Base-by-base conservation (phyloP, 2,329 filamentous ascomycete genomes). In the Fusarium pseudocircinatum region DNA sequence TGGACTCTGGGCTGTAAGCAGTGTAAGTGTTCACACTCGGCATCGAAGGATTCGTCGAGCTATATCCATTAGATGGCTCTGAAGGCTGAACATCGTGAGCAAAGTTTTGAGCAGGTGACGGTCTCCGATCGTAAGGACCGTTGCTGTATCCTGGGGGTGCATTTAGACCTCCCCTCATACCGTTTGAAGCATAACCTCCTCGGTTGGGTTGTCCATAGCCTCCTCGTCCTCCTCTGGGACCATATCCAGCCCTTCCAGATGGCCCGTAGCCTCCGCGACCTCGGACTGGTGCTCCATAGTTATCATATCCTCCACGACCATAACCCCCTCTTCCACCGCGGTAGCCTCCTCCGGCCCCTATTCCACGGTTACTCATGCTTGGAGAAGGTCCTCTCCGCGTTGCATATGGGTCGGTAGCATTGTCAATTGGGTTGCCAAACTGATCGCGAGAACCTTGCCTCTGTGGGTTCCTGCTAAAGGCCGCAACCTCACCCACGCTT, bases 371-470 rank as follows among this genome's bases (percentile, higher is more conserved):
- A 75, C 83, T 86, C 82, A 84, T 84, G 46, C 83, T 87, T 60
- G 81, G 80, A 14, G 85, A 88, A 54, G 83, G 85, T 6, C 83
- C 85, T 74, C 83, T 82, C 67, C 84, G 85, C 79, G 84, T 81
- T 59, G 81, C 86, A 75, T 87, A 89, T 20, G 80, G 82, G 75
- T 86, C 86, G 11, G 80, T 78, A 2, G 82, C 75, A n/a, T 79
- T 83, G 42, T 82, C 80, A 44, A 87, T 81, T 20, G 85, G 83
- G 77, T 92, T 93, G 47, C 91, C 91, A 73, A 92, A 94, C 69
- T 90, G 89, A 73, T 94, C 92, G 20, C 83, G 82, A 42, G 87
- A 87, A 57, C 77, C 81, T 75, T 82, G 85, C 78, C 81, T 82
- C 74, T 76, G 81, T 24, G 80, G 80, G 39, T 58, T 79, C 66